A percentile compares a stretch with the other conserved stretches of the same genome.
Conservation (phyloP, 345 rosid species). For the Camelina sativa region DNA sequence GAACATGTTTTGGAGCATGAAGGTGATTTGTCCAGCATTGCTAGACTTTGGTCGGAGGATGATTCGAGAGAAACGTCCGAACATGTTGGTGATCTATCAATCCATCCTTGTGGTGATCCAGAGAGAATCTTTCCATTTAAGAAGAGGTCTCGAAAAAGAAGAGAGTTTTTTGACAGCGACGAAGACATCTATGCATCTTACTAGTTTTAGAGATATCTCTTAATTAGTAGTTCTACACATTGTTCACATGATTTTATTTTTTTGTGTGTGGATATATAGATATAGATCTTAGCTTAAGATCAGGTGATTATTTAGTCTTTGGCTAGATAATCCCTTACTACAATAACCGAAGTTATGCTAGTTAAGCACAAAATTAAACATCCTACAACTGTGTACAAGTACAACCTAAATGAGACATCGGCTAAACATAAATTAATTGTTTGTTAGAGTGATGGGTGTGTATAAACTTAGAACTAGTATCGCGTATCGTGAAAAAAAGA, state of each 20-base stretch:
- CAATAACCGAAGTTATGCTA: no score
- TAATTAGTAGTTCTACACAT: no score
- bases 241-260: no score
- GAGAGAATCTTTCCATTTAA: not conserved
- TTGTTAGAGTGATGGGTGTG: no score
- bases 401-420: no score
- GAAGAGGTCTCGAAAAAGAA: slow-evolving; percentile 9
- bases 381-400: no score
- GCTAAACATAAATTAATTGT: no score
- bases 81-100: slow-evolving; percentile 6
- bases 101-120: slow-evolving; percentile 12
- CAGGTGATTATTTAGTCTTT: no score
- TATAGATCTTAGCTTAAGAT: no score
- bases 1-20: slow-evolving; percentile 16
- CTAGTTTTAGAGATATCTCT: not conserved
- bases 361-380: no score
- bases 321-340: no score
- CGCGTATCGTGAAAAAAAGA: not conserved
- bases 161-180: not conserved
- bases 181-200: not conserved
- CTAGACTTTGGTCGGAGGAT: not conserved
- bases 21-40: slow-evolving; percentile 1
- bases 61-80: not conserved
- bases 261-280: no score
- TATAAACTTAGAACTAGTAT: not conserved